Evolutionary conservation across 108 stramenopile species (phyloP).

Genomic region (Skeletonema menzelii): DNA sequence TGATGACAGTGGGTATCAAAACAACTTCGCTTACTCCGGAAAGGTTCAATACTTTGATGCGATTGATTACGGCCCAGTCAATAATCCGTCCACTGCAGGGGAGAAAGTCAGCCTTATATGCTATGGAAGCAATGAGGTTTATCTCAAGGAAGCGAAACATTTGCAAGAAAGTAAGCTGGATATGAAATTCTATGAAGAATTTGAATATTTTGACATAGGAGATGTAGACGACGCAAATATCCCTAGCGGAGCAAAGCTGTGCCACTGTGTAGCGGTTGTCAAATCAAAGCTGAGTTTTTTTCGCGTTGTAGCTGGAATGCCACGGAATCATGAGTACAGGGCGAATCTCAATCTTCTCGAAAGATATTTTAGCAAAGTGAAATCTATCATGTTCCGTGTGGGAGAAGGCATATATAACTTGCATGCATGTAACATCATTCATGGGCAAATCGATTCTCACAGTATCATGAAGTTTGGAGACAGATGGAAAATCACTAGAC

Average conservation of each 20-base stretch:
- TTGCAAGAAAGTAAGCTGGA: constrained; percentile 35
- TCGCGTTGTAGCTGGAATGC: constrained; percentile 67
- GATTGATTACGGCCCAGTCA: constrained; percentile 59
- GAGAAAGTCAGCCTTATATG: constrained; percentile 64
- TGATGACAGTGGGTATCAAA: constrained; percentile 30
- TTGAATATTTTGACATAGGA: constrained; percentile 43
- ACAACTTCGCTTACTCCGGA: constrained; percentile 17
- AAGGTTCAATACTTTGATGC: constrained; percentile 66
- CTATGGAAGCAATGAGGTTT: constrained; percentile 50
- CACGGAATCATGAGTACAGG: constrained; percentile 54
- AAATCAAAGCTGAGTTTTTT: constrained; percentile 56
- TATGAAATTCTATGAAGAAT: constrained; percentile 54
- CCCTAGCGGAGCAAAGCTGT: constrained; percentile 15
- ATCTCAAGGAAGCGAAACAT: constrained; percentile 37
- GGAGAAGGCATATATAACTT: constrained; percentile 63
- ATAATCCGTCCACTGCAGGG: constrained; percentile 38
- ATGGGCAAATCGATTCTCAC: constrained; percentile 59
- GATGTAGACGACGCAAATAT: constrained; percentile 32
- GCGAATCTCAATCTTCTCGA: constrained; percentile 41
- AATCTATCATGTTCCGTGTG: constrained; percentile 57
- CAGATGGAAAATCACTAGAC: constrained; percentile 69
- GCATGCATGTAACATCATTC: constrained; percentile 67
- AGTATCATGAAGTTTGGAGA: constrained; percentile 73
- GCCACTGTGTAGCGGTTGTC: constrained; percentile 65
- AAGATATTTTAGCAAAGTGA: constrained; percentile 63